These are phyloP conservation scores for Barnettozyma vustinii DNA, from an alignment of 805 yeast genomes.

Conservation along the genomic window DNA sequence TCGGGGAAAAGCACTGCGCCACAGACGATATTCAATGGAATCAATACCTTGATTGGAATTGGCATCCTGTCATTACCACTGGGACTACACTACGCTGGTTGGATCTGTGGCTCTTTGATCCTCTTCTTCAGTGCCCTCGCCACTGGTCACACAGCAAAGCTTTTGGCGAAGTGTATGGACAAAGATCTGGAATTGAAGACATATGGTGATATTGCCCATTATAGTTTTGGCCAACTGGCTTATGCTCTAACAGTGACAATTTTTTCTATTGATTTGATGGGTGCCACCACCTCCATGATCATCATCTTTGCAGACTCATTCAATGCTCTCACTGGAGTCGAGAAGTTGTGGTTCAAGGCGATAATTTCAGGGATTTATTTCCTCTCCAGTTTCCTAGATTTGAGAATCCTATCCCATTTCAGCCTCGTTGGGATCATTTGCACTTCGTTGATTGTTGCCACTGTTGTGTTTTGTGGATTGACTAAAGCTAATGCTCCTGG, in stretches of 20 bases:
- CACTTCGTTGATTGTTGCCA: conserved; percentile 43
- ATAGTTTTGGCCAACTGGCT: conserved; percentile 41
- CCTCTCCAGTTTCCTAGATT: conserved; percentile 47
- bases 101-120: conserved; percentile 46
- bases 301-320: conserved; percentile 59
- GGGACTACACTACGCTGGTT: conserved; percentile 64
- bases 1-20: conserved; percentile 53
- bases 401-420: conserved; percentile 46
- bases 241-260: conserved; percentile 42
- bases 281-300: conserved; percentile 55
- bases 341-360: conserved; percentile 36
- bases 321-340: conserved; percentile 38
- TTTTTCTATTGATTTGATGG: conserved; percentile 51
- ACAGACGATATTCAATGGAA: conserved; percentile 73
- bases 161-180: conserved; percentile 44
- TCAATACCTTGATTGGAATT: conserved; percentile 71
- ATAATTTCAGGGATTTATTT: conserved; percentile 36
- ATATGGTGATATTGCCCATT: conserved; percentile 55
- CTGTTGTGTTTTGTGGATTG: conserved; percentile 44
- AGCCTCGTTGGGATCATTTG: conserved; percentile 53
- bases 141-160: conserved; percentile 48
- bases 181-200: conserved; percentile 37
- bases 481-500: conserved; percentile 43
- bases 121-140: conserved; percentile 39
- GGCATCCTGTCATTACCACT: conserved; percentile 71